A percentile compares a stretch with the other conserved stretches of the same genome.
These are phyloP conservation scores for Epichloe elymi DNA, from an alignment of 2,329 filamentous ascomycete species.

Conservation along the genomic window DNA sequence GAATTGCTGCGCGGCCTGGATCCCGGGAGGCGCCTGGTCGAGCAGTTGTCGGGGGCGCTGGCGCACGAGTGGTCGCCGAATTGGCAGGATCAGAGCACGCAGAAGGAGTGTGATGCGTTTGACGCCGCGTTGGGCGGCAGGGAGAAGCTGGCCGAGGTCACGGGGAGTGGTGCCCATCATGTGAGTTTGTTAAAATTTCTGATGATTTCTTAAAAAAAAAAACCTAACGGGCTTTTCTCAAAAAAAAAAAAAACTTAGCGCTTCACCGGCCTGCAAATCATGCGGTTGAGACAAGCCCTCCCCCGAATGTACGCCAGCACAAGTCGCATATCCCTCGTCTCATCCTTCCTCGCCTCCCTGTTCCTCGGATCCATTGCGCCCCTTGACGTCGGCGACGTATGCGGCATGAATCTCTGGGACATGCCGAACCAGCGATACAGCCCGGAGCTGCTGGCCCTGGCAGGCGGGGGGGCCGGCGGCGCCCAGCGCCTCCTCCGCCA, in stretches of 20 bases:
- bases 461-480: constrained; percentile 54
- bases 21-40: constrained; percentile 46
- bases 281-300: constrained; percentile 69
- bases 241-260: constrained; percentile 30
- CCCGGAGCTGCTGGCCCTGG: constrained; percentile 59
- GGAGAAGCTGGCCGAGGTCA: constrained; percentile 59
- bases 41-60: constrained; percentile 62
- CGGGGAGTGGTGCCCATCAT: constrained; percentile 85
- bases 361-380: constrained; percentile 78
- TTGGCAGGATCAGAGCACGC: constrained; percentile 96
- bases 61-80: constrained; percentile 84
- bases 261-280: constrained; percentile 95
- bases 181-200: constrained; percentile 35
- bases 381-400: constrained; percentile 87
- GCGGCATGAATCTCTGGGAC: constrained; percentile 95
- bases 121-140: constrained; percentile 56
- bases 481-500: constrained; percentile 53
- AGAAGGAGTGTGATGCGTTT: constrained; percentile 80
- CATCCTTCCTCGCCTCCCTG: constrained; percentile 84
- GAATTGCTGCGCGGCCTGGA: constrained; percentile 48
- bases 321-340: constrained; percentile 79
- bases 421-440: constrained; percentile 63
- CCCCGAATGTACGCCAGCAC: constrained; percentile 68
- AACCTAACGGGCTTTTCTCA: not conserved
- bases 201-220: too few species aligned